These are phyloP conservation scores for Aspergillus affinis DNA, from an alignment of 495 filamentous ascomycete genomes.

Conservation along the genomic window DNA sequence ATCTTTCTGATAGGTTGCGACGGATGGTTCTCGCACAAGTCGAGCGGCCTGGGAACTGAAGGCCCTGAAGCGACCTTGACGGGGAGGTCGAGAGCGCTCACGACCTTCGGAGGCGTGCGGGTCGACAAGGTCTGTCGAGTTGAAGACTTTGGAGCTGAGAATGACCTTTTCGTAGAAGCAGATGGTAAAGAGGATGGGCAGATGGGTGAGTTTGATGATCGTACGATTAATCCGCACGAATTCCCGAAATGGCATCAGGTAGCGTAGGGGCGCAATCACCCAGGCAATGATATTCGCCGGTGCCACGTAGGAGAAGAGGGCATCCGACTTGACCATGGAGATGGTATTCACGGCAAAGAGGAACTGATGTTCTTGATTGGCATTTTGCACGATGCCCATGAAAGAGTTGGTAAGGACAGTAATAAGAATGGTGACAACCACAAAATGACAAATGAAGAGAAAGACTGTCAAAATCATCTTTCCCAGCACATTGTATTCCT, in stretches of 20 bases:
- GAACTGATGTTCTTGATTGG: slow-evolving; percentile 91
- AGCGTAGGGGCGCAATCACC: slow-evolving; percentile 77
- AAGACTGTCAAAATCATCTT: slow-evolving; percentile 74
- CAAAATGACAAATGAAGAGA: slow-evolving; percentile 89
- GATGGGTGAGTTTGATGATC: slow-evolving; percentile 86
- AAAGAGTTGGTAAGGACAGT: slow-evolving; percentile 92
- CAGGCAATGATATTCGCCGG: slow-evolving; percentile 88
- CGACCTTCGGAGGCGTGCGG: slow-evolving; percentile 36
- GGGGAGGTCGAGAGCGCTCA: slow-evolving; percentile 28
- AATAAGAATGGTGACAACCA: slow-evolving; percentile 90
- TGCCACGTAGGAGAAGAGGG: slow-evolving; percentile 86
- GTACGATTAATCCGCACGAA: slow-evolving; percentile 81
- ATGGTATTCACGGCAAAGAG: slow-evolving; percentile 92
- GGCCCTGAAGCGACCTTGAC: slow-evolving; percentile 55
- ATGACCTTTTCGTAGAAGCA: slow-evolving; percentile 81
- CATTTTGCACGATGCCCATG: slow-evolving; percentile 89
- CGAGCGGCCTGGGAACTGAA: slow-evolving; percentile 65
- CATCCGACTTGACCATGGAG: slow-evolving; percentile 94
- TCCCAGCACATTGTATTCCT: slow-evolving; percentile 74
- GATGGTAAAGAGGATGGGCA: slow-evolving; percentile 80
- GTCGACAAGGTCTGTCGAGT: slow-evolving; percentile 69
- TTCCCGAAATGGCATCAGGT: slow-evolving; percentile 70
- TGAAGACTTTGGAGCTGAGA: slow-evolving; percentile 67
- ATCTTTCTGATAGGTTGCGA: slow-evolving; percentile 83
- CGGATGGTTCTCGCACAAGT: slow-evolving; percentile 74